Evolutionary conservation across 345 rosid species (phyloP).

Genomic region (Dipteronia dyeriana): DNA sequence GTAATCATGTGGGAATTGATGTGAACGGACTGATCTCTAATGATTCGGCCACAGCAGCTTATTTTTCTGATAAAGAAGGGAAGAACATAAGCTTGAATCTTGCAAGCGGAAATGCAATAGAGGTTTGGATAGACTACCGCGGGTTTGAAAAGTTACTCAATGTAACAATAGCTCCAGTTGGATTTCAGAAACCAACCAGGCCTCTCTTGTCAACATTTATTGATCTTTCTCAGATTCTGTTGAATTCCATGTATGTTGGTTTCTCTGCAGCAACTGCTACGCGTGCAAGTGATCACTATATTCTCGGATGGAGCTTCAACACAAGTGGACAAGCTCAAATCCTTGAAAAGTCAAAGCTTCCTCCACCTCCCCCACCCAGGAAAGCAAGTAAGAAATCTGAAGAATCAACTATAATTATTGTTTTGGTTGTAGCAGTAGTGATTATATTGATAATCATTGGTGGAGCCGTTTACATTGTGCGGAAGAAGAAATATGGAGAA

Average conservation of each 20-base stretch:
- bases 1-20: slow-evolving; percentile 64
- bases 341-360: slow-evolving; percentile 51
- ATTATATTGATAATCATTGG: slow-evolving; percentile 18
- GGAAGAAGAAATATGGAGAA: slow-evolving; percentile 56
- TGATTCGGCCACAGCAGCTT: slow-evolving; percentile 37
- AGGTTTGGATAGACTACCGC: slow-evolving; percentile 67
- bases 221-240: slow-evolving; percentile 43
- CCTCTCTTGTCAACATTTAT: slow-evolving; percentile 50
- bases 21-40: slow-evolving; percentile 44
- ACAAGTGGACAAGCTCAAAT: slow-evolving; percentile 44
- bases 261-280: slow-evolving; percentile 54
- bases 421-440: slow-evolving; percentile 26
- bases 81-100: slow-evolving; percentile 35
- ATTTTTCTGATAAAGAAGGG: slow-evolving; percentile 28
- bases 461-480: slow-evolving; percentile 24
- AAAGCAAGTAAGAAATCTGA: background rate
- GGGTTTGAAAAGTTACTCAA: slow-evolving; percentile 30
- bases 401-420: slow-evolving; percentile 16
- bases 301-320: slow-evolving; percentile 68
- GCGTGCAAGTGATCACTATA: slow-evolving; percentile 34
- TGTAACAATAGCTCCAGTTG: slow-evolving; percentile 53
- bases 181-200: slow-evolving; percentile 28
- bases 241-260: slow-evolving; percentile 47
- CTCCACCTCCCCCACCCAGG: slow-evolving; percentile 41
- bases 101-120: slow-evolving; percentile 39